Evolutionary conservation across 495 filamentous ascomycete species (phyloP), one percentile per base, ranked within the genome.

Genomic region (Mytilinidion resinicola): DNA sequence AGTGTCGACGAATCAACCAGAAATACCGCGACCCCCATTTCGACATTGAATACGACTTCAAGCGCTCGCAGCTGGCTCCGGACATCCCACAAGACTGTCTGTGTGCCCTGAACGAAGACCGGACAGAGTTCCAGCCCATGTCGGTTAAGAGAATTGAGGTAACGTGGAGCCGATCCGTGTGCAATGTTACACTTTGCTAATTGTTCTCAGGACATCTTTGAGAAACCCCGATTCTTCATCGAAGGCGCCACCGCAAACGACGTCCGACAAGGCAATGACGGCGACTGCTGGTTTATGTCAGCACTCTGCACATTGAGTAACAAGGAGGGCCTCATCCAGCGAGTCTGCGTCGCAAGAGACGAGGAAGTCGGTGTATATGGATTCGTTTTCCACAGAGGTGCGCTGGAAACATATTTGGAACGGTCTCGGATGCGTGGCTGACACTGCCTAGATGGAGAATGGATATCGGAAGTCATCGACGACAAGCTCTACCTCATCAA

Each of bases 231-330:
- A 66, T 96, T 96, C 69, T 95, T 80, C 64, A 80, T 91, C 61
- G 88, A 93, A 61, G 90, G 88, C 2, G 85, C 89, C 7, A 86
- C 83, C 14, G 88, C 92, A 14, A 89, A 85, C 57, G 88, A 93
- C 73, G 84, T 95, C 17, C 83, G 86, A 19, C 87, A 92, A 67
- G 86, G 86, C 2, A 77, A 82, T 46, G 85, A 87, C 63, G 92
- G 91, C 1, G 90, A 96, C 68, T 96, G 92, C 70, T 96, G 91
- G 91, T 79, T 96, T 53, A 81, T 96, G 77, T 87, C 91, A 21
- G 91, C 90, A 9, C 69, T 97, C 47, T 89, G 85, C 59, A 92
- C 89, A 0, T 78, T 96, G 58, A 85, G 83, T 39, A 92, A 90
- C 67, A 90, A 92, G 73, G 74, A 82, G 35, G 85, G 82, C 0